A percentile compares a stretch with the other conserved stretches of the same genome.
These are phyloP conservation scores for Houttuynia cordata DNA, from an alignment of 164 flowering plant species.

Conservation along the genomic window DNA sequence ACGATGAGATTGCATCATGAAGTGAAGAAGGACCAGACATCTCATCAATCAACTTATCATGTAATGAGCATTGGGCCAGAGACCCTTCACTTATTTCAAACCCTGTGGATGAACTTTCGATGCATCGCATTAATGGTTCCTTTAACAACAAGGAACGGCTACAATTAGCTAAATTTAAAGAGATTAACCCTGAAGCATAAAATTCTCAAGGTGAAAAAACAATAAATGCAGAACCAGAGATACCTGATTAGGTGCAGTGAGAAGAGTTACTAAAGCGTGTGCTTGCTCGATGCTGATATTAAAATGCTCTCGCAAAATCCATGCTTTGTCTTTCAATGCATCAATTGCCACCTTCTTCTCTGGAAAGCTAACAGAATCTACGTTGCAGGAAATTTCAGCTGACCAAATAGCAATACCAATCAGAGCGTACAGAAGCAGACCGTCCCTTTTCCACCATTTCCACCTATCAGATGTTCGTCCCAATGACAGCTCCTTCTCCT, in stretches of 20 bases:
- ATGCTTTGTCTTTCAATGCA: slow-evolving; percentile 17
- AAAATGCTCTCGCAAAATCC: slow-evolving; percentile 23
- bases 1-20: neutral
- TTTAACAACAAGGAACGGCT: slow-evolving; percentile 21
- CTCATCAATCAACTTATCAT: slow-evolving; percentile 11
- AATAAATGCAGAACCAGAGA: neutral
- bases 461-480: slow-evolving; percentile 12
- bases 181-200: too few species aligned
- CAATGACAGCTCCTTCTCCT: slow-evolving; percentile 22
- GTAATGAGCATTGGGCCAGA: slow-evolving; percentile 9
- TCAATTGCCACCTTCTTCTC: slow-evolving; percentile 11
- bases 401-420: slow-evolving; percentile 12
- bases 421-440: slow-evolving; percentile 26
- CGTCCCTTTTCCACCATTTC: slow-evolving; percentile 26
- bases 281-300: slow-evolving; percentile 49
- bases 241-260: slow-evolving; percentile 47
- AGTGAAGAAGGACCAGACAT: neutral
- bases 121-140: slow-evolving; percentile 14
- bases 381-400: slow-evolving; percentile 23
- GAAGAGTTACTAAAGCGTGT: slow-evolving; percentile 30
- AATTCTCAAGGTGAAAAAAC: neutral
- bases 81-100: slow-evolving; percentile 13
- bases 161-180: slow-evolving; percentile 7
- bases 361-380: slow-evolving; percentile 6
- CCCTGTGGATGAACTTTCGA: slow-evolving; percentile 9